phyloP scores from a whole-genome alignment of 257 asterid genomes.

The Nicotiana undulata region DNA sequence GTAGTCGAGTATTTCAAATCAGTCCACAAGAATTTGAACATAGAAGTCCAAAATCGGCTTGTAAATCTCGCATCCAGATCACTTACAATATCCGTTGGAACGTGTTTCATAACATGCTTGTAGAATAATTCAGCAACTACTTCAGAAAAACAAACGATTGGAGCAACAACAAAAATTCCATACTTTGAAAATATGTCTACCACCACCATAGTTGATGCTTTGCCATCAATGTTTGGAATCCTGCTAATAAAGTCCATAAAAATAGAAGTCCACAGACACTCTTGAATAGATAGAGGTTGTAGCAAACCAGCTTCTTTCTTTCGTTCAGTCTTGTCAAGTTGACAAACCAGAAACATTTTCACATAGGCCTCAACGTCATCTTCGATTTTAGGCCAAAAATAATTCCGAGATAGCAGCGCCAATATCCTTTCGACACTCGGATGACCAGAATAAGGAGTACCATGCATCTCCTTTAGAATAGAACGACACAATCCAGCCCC shows the following conservation, averaged over 20 bases:
- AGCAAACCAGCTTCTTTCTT: not conserved
- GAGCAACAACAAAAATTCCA: not conserved
- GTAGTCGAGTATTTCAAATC: not conserved
- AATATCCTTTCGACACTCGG: no score
- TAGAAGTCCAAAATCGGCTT: not conserved
- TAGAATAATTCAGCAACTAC: not conserved
- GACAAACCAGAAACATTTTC: not conserved
- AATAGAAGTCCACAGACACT: not conserved
- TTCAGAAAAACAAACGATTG: no score
- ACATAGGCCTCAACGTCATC: no score
- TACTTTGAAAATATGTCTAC: no score
- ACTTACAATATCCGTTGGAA: not conserved
- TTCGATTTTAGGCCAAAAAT: no score
- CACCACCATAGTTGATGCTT: not conserved
- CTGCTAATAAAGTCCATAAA: not conserved
- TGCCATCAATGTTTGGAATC: not conserved
- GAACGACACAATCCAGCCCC: no score
- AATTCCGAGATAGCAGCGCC: no score
- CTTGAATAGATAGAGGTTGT: not conserved
- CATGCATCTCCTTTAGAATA: no score
- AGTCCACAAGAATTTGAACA: not conserved
- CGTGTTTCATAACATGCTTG: not conserved
- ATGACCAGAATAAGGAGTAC: no score
- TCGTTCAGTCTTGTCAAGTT: not conserved
- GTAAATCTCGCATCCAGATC: not conserved